Percentiles rank a stretch among this genome's conserved stretches.
phyloP scores from a whole-genome alignment of 768 basidiomycete species.

The Favolaschia claudopus region DNA sequence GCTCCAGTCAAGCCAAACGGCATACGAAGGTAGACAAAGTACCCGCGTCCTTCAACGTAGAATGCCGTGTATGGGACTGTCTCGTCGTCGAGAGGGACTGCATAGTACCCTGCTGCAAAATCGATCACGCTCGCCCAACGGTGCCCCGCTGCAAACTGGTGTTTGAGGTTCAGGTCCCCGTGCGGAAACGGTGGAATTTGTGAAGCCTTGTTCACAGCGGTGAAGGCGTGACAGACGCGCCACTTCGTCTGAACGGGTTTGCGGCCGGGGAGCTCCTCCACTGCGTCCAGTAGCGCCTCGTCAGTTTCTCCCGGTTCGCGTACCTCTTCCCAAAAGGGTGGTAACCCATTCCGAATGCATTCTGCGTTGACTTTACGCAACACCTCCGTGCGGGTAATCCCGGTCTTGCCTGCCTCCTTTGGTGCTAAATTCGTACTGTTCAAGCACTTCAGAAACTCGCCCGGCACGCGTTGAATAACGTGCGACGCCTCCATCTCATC shows the following conservation, averaged over 20 bases:
- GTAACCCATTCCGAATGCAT: background rate
- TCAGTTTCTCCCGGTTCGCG: slow-evolving; percentile 1
- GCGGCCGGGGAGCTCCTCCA: too few relatives aligned
- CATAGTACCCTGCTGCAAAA: slow-evolving; percentile 46
- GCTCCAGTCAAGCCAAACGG: slow-evolving; percentile 32
- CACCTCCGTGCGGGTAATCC: too few relatives aligned
- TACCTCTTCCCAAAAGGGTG: slow-evolving; percentile 10
- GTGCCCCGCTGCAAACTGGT: slow-evolving; percentile 43
- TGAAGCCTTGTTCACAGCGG: background rate
- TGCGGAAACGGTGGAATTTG: slow-evolving; percentile 40
- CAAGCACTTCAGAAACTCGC: too few relatives aligned
- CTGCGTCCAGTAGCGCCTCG: slow-evolving; percentile 1
- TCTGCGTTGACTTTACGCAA: slow-evolving; percentile 4
- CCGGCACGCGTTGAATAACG: too few relatives aligned
- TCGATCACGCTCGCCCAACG: slow-evolving; percentile 43
- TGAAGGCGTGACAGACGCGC: too few relatives aligned
- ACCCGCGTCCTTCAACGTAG: slow-evolving; percentile 46
- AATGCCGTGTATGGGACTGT: slow-evolving; percentile 40
- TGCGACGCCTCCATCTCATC: too few relatives aligned
- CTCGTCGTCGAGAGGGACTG: slow-evolving; percentile 25
- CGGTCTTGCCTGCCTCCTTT: too few relatives aligned
- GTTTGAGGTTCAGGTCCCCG: slow-evolving; percentile 47
- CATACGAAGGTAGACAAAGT: slow-evolving; percentile 28
- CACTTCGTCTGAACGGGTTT: too few relatives aligned
- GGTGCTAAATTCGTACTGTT: too few relatives aligned